These are phyloP conservation scores for Geranium brycei DNA, from an alignment of 345 rosid genomes.

Conservation along the genomic window DNA sequence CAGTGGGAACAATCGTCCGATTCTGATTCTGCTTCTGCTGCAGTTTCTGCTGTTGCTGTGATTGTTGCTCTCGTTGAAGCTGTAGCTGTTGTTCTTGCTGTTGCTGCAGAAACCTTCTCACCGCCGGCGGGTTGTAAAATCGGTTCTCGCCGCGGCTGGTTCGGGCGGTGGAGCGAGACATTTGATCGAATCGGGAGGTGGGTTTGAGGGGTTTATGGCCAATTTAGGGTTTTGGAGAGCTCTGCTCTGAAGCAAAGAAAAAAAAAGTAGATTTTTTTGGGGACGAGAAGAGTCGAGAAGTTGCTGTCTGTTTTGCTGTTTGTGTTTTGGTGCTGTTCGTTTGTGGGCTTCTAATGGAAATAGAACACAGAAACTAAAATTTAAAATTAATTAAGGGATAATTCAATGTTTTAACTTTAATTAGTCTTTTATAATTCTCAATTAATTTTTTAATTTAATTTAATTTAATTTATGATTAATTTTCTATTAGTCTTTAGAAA, in stretches of 20 bases:
- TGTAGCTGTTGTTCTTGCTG: slow-evolving; percentile 15
- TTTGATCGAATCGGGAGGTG: neutral
- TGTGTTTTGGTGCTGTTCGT: neutral
- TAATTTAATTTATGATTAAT: too few relatives aligned
- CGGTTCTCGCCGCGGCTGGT: slow-evolving; percentile 30
- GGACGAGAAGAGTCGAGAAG: neutral
- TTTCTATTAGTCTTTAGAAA: too few relatives aligned
- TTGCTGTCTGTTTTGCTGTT: neutral
- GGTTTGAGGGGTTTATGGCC: neutral
- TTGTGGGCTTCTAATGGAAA: neutral
- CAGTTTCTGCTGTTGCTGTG: slow-evolving; percentile 6
- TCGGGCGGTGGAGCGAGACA: slow-evolving; percentile 12
- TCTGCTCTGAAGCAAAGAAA: neutral
- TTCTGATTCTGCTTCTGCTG: slow-evolving; percentile 17
- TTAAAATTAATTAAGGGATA: too few relatives aligned
- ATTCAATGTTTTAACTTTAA: too few relatives aligned
- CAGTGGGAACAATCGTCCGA: neutral
- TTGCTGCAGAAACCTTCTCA: slow-evolving; percentile 22
- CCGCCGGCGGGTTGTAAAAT: slow-evolving; percentile 31
- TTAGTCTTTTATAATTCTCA: too few relatives aligned
- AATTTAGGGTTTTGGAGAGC: neutral
- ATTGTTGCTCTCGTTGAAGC: slow-evolving; percentile 18
- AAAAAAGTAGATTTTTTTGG: neutral
- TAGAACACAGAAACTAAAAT: too few relatives aligned
- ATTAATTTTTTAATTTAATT: too few relatives aligned